phyloP scores from a whole-genome alignment of 2,329 filamentous ascomycete genomes.

The Aspergillus proliferans region DNA sequence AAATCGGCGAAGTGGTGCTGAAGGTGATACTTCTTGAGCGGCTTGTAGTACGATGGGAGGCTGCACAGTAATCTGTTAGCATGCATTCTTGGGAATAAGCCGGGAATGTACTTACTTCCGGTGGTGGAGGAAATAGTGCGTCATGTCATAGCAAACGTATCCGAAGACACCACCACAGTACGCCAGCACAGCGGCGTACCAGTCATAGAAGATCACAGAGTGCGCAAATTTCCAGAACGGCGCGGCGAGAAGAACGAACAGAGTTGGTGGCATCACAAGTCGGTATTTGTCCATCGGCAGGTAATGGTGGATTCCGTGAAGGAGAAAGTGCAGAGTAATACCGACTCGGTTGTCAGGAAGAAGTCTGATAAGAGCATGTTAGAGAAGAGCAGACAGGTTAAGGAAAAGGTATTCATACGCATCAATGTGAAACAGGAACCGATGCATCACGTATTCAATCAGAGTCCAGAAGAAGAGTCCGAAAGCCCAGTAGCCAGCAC shows the following conservation, averaged over 20 bases:
- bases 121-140: constrained; percentile 98
- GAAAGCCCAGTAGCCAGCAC: constrained; percentile 58
- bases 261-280: constrained; percentile 89
- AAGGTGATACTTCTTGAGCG: constrained; percentile 95
- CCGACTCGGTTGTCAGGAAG: constrained; percentile 88
- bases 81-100: not conserved
- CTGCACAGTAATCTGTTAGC: constrained; percentile 29
- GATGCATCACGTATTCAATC: constrained; percentile 80
- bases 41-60: constrained; percentile 81
- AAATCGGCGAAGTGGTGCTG: constrained; percentile 97
- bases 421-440: constrained; percentile 91
- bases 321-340: constrained; percentile 81
- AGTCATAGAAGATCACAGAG: constrained; percentile 72
- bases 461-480: constrained; percentile 82
- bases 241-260: constrained; percentile 74
- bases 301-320: constrained; percentile 97
- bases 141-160: constrained; percentile 93
- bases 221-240: constrained; percentile 95
- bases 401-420: constrained; percentile 52
- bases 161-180: constrained; percentile 91
- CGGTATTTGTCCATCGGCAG: constrained; percentile 98
- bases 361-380: constrained; percentile 48
- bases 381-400: constrained; percentile 9
- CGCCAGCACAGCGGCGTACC: constrained; percentile 70
- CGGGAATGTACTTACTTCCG: constrained; percentile 56